Conservation (phyloP, 176 grass and related monocot genomes). For the Thalia dealbata region DNA sequence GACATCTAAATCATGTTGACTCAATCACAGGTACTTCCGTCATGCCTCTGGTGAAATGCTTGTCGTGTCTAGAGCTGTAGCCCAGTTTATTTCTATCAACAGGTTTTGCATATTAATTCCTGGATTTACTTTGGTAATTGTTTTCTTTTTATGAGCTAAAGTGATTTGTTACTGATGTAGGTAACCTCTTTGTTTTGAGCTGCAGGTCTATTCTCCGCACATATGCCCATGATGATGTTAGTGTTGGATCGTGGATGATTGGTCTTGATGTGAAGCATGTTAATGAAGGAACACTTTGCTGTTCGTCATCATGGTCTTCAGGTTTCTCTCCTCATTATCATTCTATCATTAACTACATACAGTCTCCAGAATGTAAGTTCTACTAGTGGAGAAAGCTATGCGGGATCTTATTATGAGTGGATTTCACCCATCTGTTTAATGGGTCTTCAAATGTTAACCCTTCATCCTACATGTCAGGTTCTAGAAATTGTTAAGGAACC, state of each 20-base stretch:
- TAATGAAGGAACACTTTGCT: constrained; percentile 89
- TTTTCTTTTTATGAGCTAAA: neutral
- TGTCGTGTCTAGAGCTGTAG: constrained; percentile 80
- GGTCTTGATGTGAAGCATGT: constrained; percentile 88
- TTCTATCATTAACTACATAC: neutral
- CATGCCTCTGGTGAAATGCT: constrained; percentile 96
- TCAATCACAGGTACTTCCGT: constrained; percentile 72
- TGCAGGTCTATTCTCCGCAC: constrained; percentile 63
- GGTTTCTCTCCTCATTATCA: constrained; percentile 26
- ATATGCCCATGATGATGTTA: constrained; percentile 99
- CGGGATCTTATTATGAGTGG: too few relatives aligned
- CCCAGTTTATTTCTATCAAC: constrained; percentile 99
- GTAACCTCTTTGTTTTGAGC: constrained; percentile 3
- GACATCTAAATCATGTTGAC: constrained; percentile 23
- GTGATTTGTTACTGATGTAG: neutral
- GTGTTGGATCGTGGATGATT: constrained; percentile 92
- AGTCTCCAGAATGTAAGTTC: neutral
- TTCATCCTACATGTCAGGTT: too few relatives aligned
- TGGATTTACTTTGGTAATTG: too few relatives aligned
- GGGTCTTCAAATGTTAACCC: too few relatives aligned
- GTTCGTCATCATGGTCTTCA: constrained; percentile 91
- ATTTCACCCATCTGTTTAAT: too few relatives aligned
- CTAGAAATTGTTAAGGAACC: too few relatives aligned
- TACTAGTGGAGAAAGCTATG: neutral
- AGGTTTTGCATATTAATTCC: constrained; percentile 40